These are phyloP conservation scores for Auricularia auricula-judae DNA, from an alignment of 768 basidiomycete species.

Conservation along the genomic window DNA sequence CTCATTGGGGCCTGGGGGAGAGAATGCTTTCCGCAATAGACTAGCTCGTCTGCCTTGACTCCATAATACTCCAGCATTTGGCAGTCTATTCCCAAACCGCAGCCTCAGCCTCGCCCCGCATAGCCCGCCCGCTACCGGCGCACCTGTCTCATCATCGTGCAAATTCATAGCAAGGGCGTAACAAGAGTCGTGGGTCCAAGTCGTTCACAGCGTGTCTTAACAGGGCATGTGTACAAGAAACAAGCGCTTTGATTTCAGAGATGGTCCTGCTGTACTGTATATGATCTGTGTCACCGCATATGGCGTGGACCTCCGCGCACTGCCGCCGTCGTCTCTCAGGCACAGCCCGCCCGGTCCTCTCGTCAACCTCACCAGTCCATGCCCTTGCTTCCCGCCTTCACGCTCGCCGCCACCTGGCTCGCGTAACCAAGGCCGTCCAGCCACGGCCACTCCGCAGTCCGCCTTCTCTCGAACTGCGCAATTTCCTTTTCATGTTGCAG, in stretches of 20 bases:
- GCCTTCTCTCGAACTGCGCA: slow-evolving; percentile 61
- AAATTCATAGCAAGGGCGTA: not conserved
- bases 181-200: not conserved
- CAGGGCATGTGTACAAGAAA: not conserved
- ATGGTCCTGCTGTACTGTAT: not conserved
- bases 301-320: not conserved
- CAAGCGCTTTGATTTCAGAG: not conserved
- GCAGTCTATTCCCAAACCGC: not conserved
- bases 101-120: not conserved
- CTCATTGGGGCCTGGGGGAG: not conserved
- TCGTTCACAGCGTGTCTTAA: not conserved
- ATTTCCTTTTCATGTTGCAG: slow-evolving; percentile 71
- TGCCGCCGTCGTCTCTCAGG: not conserved
- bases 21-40: not conserved
- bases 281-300: not conserved
- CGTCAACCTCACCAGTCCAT: slow-evolving; percentile 56
- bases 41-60: not conserved
- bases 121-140: not conserved
- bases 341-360: not conserved
- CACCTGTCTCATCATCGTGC: not conserved
- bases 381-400: slow-evolving; percentile 30
- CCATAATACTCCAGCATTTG: not conserved
- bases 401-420: slow-evolving; percentile 37
- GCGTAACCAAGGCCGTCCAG: slow-evolving; percentile 87
- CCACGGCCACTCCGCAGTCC: slow-evolving; percentile 87